Conservation (phyloP, 1,139 yeast species). For the Saccharomyces hybrid region DNA sequence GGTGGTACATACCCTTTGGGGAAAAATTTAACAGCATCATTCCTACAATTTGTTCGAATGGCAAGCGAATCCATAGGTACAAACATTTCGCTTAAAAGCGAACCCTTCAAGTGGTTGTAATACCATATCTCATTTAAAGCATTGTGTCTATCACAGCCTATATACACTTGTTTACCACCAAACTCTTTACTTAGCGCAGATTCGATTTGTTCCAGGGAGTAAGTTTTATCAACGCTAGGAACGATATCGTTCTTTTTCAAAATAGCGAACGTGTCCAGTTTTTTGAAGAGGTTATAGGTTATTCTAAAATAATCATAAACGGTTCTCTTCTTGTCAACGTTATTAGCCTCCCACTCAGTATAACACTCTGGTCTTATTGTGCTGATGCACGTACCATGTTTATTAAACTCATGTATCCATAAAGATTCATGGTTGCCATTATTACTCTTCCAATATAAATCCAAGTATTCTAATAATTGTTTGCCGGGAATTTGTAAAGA, state of each 20-base stretch:
- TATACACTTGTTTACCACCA: constrained; percentile 52
- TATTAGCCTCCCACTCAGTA: constrained; percentile 21
- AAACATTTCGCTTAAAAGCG: constrained; percentile 59
- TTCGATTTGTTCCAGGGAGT: constrained; percentile 56
- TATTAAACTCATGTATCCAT: constrained; percentile 93
- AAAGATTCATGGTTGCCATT: constrained; percentile 66
- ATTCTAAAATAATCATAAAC: constrained; percentile 73
- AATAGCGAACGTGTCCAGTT: constrained; percentile 65
- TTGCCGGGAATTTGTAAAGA: constrained; percentile 36
- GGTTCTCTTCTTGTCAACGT: constrained; percentile 39
- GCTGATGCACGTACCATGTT: constrained; percentile 88
- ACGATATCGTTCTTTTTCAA: constrained; percentile 57
- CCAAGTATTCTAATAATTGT: constrained; percentile 52
- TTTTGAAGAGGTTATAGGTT: constrained; percentile 54
- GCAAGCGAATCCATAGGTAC: constrained; percentile 53
- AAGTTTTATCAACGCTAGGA: constrained; percentile 56
- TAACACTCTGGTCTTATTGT: constrained; percentile 74
- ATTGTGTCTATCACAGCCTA: constrained; percentile 60
- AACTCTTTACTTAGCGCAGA: constrained; percentile 54
- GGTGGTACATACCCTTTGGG: constrained; percentile 54
- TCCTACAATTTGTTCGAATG: constrained; percentile 54
- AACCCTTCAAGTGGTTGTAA: constrained; percentile 69
- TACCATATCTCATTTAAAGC: constrained; percentile 89
- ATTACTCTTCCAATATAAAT: constrained; percentile 64
- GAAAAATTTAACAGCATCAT: constrained; percentile 57